Conservation (phyloP, 202 grass and related monocot genomes). For the Schoenoplectus tabernaemontani region DNA sequence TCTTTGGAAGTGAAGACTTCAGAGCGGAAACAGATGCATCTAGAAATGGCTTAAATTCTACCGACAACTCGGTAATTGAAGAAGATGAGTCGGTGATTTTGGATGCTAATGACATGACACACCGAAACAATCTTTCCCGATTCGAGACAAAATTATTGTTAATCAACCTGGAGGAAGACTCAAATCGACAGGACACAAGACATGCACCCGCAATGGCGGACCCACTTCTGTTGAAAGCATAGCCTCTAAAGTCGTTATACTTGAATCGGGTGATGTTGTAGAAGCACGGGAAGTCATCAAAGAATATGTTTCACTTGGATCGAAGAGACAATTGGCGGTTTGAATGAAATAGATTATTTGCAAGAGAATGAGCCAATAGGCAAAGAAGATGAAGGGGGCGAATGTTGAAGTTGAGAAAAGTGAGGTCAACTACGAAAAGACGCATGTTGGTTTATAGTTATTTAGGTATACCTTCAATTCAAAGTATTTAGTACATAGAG, state of each 20-base stretch:
- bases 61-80: not conserved
- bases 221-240: constrained; percentile 27
- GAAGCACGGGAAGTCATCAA: constrained; percentile 12
- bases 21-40: constrained; percentile 9
- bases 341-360: constrained; percentile 22
- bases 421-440: constrained; percentile 10
- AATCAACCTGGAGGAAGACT: constrained; percentile 29
- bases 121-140: not conserved
- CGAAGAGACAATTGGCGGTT: constrained; percentile 3
- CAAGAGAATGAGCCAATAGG: not conserved
- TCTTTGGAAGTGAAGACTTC: constrained; percentile 1
- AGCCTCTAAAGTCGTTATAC: constrained; percentile 25
- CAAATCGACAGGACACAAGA: constrained; percentile 25
- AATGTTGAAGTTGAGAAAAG: constrained; percentile 29
- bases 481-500: no score
- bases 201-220: constrained; percentile 25
- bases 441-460: no score
- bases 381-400: constrained; percentile 12
- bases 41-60: not conserved
- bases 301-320: not conserved
- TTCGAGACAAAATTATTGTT: not conserved
- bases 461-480: no score
- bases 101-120: not conserved
- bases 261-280: constrained; percentile 43
- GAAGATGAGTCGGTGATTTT: constrained; percentile 19